Conservation (phyloP, 345 rosid genomes). For the Pugionium dolabratum region DNA sequence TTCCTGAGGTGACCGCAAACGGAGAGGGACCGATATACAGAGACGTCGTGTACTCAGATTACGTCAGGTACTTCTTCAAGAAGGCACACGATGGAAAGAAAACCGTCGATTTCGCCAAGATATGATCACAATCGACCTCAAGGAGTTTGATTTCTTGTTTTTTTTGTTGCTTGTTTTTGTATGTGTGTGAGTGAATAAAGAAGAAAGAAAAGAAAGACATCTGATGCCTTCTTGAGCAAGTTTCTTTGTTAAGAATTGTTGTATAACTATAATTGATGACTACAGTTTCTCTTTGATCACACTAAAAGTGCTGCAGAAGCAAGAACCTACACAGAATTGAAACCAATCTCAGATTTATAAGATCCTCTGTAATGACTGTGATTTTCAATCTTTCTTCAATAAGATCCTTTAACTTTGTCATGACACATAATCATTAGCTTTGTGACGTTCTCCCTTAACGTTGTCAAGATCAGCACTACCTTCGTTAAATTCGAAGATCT, state of each 20-base stretch:
- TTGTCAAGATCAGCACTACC: conserved; percentile 34
- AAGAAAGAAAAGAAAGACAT: conserved; percentile 13
- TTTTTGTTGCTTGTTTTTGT: not conserved
- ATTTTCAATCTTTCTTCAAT: not conserved
- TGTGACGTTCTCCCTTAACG: conserved; percentile 23
- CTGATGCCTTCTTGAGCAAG: conserved; percentile 3
- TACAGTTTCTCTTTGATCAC: not conserved
- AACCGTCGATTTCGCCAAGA: conserved; percentile 20
- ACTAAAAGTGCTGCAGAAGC: not conserved
- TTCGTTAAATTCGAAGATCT: conserved; percentile 45
- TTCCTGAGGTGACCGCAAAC: not conserved
- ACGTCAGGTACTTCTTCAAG: conserved; percentile 21
- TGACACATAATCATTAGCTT: conserved; percentile 17
- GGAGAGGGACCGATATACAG: conserved; percentile 29
- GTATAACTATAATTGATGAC: conserved; percentile 22
- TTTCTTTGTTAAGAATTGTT: conserved; percentile 15
- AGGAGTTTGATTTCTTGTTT: not conserved
- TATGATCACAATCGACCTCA: not conserved
- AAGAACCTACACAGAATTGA: conserved; percentile 4
- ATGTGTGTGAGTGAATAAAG: not conserved
- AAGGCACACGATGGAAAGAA: conserved; percentile 29
- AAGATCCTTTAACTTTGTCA: conserved; percentile 14
- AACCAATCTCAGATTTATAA: not conserved
- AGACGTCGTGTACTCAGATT: conserved; percentile 14
- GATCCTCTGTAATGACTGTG: not conserved